These are phyloP conservation scores for Peniophora sp. DNA, from an alignment of 1,284 basidiomycete genomes.

Conservation along the genomic window DNA sequence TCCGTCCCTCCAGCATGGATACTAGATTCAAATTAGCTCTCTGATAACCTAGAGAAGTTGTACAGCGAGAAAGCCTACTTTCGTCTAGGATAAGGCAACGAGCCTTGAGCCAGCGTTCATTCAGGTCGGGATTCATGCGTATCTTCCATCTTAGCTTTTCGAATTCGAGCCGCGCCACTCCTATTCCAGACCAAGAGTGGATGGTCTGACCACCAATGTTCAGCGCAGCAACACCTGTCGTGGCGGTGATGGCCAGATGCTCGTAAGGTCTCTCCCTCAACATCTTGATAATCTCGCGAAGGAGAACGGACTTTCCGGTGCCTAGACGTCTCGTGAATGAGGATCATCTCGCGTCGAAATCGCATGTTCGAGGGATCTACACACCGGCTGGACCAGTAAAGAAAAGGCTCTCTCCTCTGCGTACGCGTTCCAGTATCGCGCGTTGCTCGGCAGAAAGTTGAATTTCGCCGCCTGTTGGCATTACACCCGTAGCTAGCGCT, in stretches of 20 bases:
- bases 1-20: conserved; percentile 48
- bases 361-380: conserved; percentile 4
- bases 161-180: conserved; percentile 68
- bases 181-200: conserved; percentile 90
- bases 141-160: conserved; percentile 64
- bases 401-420: conserved; percentile 60
- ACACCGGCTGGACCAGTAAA: conserved; percentile 76
- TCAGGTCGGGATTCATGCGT: not conserved
- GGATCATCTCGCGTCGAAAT: not conserved
- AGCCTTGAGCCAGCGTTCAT: conserved; percentile 41
- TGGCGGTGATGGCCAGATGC: conserved; percentile 52
- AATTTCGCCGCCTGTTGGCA: conserved; percentile 1
- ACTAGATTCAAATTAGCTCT: conserved; percentile 23
- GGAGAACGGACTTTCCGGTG: conserved; percentile 90
- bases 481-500: not conserved
- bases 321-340: conserved; percentile 36
- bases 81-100: conserved; percentile 66
- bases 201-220: conserved; percentile 93
- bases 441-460: conserved; percentile 47
- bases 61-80: conserved; percentile 32
- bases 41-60: not conserved
- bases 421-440: conserved; percentile 46
- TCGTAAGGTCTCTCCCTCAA: conserved; percentile 10
- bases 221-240: conserved; percentile 86
- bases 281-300: conserved; percentile 80